phyloP scores from a whole-genome alignment of 306 rosid species.

The Luffa aegyptiaca region DNA sequence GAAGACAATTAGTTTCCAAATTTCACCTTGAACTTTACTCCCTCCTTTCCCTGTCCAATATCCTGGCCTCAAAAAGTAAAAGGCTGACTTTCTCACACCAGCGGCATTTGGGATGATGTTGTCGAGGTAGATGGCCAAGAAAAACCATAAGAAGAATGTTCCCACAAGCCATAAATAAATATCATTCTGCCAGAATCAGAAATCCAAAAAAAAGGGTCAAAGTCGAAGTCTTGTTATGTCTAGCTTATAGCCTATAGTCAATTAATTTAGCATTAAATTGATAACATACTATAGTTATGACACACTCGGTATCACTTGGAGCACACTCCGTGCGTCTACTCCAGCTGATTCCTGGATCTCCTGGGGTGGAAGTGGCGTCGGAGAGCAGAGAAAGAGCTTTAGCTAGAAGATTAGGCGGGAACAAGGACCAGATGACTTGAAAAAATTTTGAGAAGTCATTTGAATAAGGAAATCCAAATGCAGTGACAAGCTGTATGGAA shows the following conservation, averaged over 20 bases:
- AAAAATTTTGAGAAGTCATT: not conserved
- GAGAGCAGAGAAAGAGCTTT: conserved; percentile 49
- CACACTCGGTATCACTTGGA: conserved; percentile 28
- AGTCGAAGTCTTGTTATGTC: not conserved
- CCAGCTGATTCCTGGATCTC: conserved; percentile 69
- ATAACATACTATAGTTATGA: conserved; percentile 58
- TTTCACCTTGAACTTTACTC: conserved; percentile 56
- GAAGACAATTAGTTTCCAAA: not conserved
- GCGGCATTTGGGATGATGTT: conserved; percentile 76
- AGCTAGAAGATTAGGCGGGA: conserved; percentile 84
- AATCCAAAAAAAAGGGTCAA: conserved; percentile 5
- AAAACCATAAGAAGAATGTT: conserved; percentile 67
- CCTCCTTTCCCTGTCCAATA: conserved; percentile 78
- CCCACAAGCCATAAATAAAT: conserved; percentile 54
- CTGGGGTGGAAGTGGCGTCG: conserved; percentile 37
- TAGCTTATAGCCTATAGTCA: not conserved
- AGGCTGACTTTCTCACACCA: conserved; percentile 70
- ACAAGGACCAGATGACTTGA: conserved; percentile 52
- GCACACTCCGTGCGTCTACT: conserved; percentile 45
- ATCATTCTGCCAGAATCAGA: conserved; percentile 47
- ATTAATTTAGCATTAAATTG: not conserved
- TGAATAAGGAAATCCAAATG: conserved; percentile 48
- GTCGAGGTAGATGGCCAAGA: conserved; percentile 79
- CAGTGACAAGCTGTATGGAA: conserved; percentile 38
- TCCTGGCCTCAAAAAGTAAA: conserved; percentile 60